Conservation (phyloP, 177 flowering plant genomes). For the Vitis hybrid region DNA sequence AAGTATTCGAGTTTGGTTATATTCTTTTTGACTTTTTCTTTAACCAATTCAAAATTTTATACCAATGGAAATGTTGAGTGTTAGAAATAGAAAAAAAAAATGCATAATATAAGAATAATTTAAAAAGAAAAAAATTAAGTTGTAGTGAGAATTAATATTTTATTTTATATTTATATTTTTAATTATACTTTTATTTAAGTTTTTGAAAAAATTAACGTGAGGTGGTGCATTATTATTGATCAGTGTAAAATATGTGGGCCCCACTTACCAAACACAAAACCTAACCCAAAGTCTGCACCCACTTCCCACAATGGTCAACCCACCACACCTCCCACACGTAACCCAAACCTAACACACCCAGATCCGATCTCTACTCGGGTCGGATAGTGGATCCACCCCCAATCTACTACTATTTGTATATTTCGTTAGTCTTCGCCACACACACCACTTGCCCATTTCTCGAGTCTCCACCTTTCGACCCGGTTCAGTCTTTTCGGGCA, state of each 20-base stretch:
- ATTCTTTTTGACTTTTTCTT: too few species aligned
- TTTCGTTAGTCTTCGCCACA: too few species aligned
- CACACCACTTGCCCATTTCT: constrained; percentile 2
- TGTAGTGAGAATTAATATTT: too few species aligned
- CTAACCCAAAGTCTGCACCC: not conserved
- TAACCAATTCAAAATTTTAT: too few species aligned
- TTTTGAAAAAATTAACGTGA: too few species aligned
- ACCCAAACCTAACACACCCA: not conserved
- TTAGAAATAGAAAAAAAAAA: too few species aligned
- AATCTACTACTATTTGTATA: not conserved
- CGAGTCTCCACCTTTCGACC: not conserved
- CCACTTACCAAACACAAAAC: not conserved
- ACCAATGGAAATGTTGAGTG: too few species aligned
- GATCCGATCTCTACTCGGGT: not conserved
- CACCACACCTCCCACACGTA: not conserved
- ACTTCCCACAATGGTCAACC: not conserved
- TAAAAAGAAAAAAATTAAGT: too few species aligned
- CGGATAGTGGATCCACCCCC: not conserved
- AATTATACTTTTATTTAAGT: too few species aligned
- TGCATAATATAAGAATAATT: too few species aligned
- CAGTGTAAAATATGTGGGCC: not conserved
- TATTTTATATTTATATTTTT: too few species aligned
- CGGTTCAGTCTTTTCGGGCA: constrained; percentile 7
- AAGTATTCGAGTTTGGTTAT: too few species aligned
- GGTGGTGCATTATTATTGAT: not conserved